A percentile compares a stretch with the other conserved stretches of the same genome.
Conservation (phyloP, 768 basidiomycete species). For the Plicaturopsis crispa region DNA sequence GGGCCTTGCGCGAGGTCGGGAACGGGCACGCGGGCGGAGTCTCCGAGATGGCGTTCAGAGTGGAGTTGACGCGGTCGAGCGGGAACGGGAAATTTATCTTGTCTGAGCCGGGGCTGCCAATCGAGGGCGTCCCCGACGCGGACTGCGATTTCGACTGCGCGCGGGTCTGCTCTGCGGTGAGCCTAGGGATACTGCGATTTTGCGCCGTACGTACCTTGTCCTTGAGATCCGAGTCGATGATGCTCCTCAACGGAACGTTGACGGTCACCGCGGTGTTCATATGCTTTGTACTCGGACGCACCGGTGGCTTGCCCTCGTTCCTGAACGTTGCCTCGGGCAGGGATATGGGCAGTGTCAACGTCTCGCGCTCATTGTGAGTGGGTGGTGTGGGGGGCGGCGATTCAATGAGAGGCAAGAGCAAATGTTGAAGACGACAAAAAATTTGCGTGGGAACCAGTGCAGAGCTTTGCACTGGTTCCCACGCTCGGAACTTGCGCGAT, state of each 20-base stretch:
- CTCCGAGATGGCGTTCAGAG: slow-evolving; percentile 2
- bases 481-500: too few species aligned
- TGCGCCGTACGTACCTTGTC: slow-evolving; percentile 40
- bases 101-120: slow-evolving; percentile 41
- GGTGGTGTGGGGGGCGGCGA: slow-evolving; percentile 47
- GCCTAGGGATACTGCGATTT: not conserved
- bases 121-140: slow-evolving; percentile 29
- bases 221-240: slow-evolving; percentile 73
- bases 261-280: slow-evolving; percentile 14
- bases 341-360: slow-evolving; percentile 15
- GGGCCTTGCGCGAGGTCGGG: slow-evolving; percentile 5
- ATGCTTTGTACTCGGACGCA: slow-evolving; percentile 3
- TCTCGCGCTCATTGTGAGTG: slow-evolving; percentile 10
- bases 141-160: slow-evolving; percentile 30
- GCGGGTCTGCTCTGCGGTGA: not conserved
- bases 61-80: slow-evolving; percentile 24
- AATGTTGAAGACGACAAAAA: too few species aligned
- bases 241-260: slow-evolving; percentile 49
- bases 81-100: slow-evolving; percentile 46
- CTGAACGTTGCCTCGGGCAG: slow-evolving; percentile 5
- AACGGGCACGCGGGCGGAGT: not conserved
- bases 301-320: slow-evolving; percentile 2
- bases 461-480: too few species aligned
- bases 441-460: too few species aligned
- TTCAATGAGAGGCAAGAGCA: too few species aligned